Evolutionary conservation across 148 eudicot species (phyloP), one percentile per base, ranked within the genome.

Genomic region (Vaccinium darrowii): DNA sequence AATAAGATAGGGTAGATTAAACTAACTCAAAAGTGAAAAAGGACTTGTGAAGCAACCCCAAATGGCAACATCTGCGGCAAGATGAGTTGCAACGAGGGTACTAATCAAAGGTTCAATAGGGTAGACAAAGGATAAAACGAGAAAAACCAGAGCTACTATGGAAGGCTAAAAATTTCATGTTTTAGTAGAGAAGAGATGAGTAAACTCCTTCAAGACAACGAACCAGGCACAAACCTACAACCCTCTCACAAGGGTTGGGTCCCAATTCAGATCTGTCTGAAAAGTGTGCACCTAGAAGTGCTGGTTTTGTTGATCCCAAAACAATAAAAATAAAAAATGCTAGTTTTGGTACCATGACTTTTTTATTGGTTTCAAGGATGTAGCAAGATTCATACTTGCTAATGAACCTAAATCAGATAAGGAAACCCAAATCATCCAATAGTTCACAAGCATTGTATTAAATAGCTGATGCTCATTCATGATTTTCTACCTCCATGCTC

Each of bases 401-500:
- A 39, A 21, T 21, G 7, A 25, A 25, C 10, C 13, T 81, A 23
- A 23, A 30, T 49, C 36, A 19, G 58, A 25, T 23, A 67, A 14
- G 57, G 47, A 49, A 65, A 65, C 30, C 60, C n/a, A 58, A 81
- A 49, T 50, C 57, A 81, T 50, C 57, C 54, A 47, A 67, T 65
- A 25, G 0, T 19, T 49, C 58, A n/a, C 19, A 65, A 65, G 73
- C 73, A 58, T 80, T 11, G 47, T 39, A 21, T 16, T n/a, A 65
- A 14, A 60, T 11, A 18, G 52, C 9, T n/a, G 12, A 8, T 7
- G 27, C 27, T 27, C 71, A 65, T 65, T 21, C 25, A 65, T 65
- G 10, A 5, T 43, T 65, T 4, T 65, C 60, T 94, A 94, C 99
- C 98, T 86, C 84, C 95, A 93, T 88, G 84, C 86, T 93, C 52